These are phyloP conservation scores for Anthracocystis panici-leucophaei DNA, from an alignment of 1,284 basidiomycete genomes.

Conservation along the genomic window DNA sequence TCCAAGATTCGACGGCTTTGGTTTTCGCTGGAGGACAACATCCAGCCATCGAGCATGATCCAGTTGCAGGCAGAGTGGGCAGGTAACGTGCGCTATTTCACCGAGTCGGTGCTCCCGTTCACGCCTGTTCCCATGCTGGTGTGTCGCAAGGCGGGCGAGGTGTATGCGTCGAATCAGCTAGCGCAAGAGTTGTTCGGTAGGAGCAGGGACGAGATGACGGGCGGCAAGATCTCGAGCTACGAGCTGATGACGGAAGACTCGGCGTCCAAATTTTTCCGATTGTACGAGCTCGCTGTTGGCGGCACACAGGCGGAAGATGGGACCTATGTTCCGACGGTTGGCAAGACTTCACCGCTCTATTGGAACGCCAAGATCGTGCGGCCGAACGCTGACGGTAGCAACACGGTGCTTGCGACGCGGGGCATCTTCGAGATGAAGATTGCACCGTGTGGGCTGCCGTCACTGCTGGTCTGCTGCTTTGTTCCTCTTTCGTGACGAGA, in stretches of 20 bases:
- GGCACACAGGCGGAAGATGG: slow-evolving; percentile 34
- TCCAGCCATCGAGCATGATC: slow-evolving; percentile 52
- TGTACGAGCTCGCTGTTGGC: slow-evolving; percentile 45
- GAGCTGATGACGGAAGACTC: slow-evolving; percentile 54
- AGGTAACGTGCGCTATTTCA: slow-evolving; percentile 47
- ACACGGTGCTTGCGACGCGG: slow-evolving; percentile 20
- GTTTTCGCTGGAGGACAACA: slow-evolving; percentile 54
- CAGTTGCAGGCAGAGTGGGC: slow-evolving; percentile 55
- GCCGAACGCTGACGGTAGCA: slow-evolving; percentile 11
- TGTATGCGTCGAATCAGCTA: slow-evolving; percentile 44
- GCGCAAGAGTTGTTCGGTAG: slow-evolving; percentile 40
- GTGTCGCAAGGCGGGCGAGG: slow-evolving; percentile 54
- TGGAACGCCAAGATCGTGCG: slow-evolving; percentile 51
- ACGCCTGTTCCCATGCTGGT: slow-evolving; percentile 48
- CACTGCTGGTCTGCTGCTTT: slow-evolving; percentile 46
- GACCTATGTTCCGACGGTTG: slow-evolving; percentile 19
- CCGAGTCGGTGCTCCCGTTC: slow-evolving; percentile 48
- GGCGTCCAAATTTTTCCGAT: slow-evolving; percentile 45
- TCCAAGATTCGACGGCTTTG: slow-evolving; percentile 48
- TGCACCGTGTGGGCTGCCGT: slow-evolving; percentile 53
- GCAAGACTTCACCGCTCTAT: slow-evolving; percentile 37
- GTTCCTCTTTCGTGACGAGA: slow-evolving; percentile 21
- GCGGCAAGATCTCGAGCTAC: slow-evolving; percentile 42
- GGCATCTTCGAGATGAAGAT: slow-evolving; percentile 57
- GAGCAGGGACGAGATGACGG: slow-evolving; percentile 35